These are phyloP conservation scores for Calonectria leucothoes DNA, from an alignment of 2,329 filamentous ascomycete species.

Conservation along the genomic window DNA sequence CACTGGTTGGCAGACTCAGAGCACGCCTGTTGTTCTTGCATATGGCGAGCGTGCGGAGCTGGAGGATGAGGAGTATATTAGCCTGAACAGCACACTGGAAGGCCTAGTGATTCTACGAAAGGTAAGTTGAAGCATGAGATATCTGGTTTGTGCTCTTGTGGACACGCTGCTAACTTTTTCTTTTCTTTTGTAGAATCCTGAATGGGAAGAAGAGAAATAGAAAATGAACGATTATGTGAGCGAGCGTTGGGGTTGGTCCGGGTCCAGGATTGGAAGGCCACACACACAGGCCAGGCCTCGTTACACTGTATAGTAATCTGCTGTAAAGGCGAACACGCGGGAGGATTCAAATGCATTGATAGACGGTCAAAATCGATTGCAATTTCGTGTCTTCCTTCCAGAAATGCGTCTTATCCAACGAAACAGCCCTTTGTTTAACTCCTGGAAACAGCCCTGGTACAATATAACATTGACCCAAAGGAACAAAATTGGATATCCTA, in stretches of 20 bases:
- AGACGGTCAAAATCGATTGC: constrained; percentile 40
- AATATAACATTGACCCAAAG: constrained; percentile 8
- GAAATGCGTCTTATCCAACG: not conserved
- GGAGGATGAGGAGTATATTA: constrained; percentile 97
- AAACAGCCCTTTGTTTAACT: not conserved
- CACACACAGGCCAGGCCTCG: constrained; percentile 29
- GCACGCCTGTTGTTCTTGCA: constrained; percentile 95
- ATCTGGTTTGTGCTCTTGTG: not conserved
- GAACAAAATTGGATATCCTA: not conserved
- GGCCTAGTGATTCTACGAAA: constrained; percentile 96
- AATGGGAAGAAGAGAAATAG: constrained; percentile 55
- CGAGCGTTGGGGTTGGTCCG: constrained; percentile 31
- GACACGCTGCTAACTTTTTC: constrained; percentile 26
- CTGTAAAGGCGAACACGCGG: constrained; percentile 38
- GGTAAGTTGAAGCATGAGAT: constrained; percentile 65
- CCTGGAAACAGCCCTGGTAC: not conserved
- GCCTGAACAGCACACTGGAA: constrained; percentile 90
- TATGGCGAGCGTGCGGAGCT: constrained; percentile 96
- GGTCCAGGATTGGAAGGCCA: constrained; percentile 32
- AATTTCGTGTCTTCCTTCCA: constrained; percentile 30
- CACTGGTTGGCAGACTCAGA: constrained; percentile 99
- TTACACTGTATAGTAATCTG: constrained; percentile 51
- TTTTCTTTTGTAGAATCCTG: constrained; percentile 48
- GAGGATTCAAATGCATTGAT: constrained; percentile 38
- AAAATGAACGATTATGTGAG: constrained; percentile 29